Percentiles rank a stretch among this genome's conserved stretches.
Conservation (phyloP, 1,284 basidiomycete species). For the Acaromyces ingoldii region DNA sequence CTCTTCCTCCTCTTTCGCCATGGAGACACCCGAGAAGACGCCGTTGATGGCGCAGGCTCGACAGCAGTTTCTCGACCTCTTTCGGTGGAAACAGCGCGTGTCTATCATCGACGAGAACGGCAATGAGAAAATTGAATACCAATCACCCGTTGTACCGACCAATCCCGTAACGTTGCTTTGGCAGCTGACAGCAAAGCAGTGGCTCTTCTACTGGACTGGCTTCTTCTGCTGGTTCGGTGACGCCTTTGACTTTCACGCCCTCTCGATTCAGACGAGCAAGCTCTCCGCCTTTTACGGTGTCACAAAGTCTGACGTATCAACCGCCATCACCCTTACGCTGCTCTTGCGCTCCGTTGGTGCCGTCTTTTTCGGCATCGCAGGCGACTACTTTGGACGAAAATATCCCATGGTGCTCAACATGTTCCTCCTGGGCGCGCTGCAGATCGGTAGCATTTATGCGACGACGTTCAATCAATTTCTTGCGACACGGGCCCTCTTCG, state of each 20-base stretch:
- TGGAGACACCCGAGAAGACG: neutral
- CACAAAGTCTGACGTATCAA: conserved; percentile 26
- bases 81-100: neutral
- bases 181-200: conserved; percentile 16
- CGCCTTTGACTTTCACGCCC: conserved; percentile 30
- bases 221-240: conserved; percentile 28
- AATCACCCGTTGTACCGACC: conserved; percentile 14
- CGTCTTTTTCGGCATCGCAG: conserved; percentile 20
- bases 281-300: conserved; percentile 12
- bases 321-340: conserved; percentile 29
- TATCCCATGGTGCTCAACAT: conserved; percentile 29
- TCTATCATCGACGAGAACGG: conserved; percentile 23
- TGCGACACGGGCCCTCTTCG: conserved; percentile 33
- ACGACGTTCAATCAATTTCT: conserved; percentile 24
- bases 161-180: conserved; percentile 22
- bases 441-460: conserved; percentile 26
- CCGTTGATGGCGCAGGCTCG: neutral
- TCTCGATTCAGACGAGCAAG: conserved; percentile 30
- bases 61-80: neutral
- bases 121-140: conserved; percentile 18
- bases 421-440: conserved; percentile 24
- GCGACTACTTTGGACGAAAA: conserved; percentile 10
- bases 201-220: conserved; percentile 27
- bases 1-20: neutral
- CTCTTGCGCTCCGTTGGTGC: conserved; percentile 33